Evolutionary conservation across 176 grass and related monocot genomes (phyloP).

Genomic region (Eragrostis curvula): DNA sequence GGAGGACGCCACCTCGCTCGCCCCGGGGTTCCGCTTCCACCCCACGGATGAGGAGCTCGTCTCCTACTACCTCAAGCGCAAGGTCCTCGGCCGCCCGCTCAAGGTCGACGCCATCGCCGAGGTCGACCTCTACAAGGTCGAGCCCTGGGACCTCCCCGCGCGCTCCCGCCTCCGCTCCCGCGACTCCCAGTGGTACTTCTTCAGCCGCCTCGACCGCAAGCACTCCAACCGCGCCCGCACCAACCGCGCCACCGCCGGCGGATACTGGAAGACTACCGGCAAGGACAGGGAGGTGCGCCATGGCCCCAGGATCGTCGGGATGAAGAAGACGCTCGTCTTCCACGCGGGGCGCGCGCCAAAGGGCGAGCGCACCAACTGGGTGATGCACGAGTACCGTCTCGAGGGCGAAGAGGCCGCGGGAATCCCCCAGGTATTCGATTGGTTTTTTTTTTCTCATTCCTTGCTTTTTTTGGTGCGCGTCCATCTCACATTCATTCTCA

Average conservation of each 20-base stretch:
- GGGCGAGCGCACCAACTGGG: conserved; percentile 95
- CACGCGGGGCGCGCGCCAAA: conserved; percentile 78
- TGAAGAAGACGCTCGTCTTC: conserved; percentile 99
- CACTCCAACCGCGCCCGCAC: conserved; percentile 82
- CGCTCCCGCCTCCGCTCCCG: conserved; percentile 75
- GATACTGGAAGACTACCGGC: conserved; percentile 98
- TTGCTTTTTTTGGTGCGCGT: neutral
- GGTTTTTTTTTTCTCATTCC: no score
- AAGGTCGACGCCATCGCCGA: conserved; percentile 88
- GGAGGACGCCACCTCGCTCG: conserved; percentile 57
- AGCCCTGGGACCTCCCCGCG: conserved; percentile 87
- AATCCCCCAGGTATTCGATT: conserved; percentile 45
- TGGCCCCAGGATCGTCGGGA: conserved; percentile 60
- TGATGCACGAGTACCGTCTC: conserved; percentile 98
- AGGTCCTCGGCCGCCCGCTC: conserved; percentile 64
- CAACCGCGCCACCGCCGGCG: conserved; percentile 71
- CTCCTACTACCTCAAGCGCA: conserved; percentile 93
- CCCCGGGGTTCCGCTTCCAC: conserved; percentile 81
- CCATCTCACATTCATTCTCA: neutral
- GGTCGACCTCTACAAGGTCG: conserved; percentile 87
- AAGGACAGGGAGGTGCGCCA: conserved; percentile 86
- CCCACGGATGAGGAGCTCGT: conserved; percentile 86
- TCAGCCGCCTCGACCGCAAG: conserved; percentile 95
- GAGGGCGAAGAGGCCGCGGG: conserved; percentile 56
- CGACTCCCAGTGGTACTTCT: conserved; percentile 98